Base-by-base conservation (phyloP, 176 grass and related monocot species). In the Luzula sylvatica region DNA sequence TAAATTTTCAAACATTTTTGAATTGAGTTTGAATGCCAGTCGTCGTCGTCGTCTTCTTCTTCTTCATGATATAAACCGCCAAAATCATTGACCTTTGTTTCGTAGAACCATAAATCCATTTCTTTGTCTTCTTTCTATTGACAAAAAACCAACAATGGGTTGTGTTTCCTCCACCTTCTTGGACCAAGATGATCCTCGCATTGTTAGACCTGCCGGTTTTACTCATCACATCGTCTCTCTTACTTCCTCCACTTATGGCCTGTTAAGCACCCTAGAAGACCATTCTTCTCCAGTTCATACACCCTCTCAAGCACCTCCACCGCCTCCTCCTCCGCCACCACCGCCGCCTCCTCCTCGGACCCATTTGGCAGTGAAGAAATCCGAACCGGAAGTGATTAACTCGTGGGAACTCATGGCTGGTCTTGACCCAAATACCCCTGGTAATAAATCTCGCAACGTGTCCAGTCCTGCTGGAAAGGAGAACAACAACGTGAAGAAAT, bases 351-450 rank as follows among this genome's bases (percentile, higher is more conserved):
- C 30, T 0, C 17, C 20, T 3, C 2, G 38, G 21, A 15, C 56
- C 14, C 55, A 35, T 15, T 44, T 57, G 18, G 11, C 24, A 8
- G 29, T 50, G 1, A 2, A 8, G 12, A 62, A 46, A 16, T 18
- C 39, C 0, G 39, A 29, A 4, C 2, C 67, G 1, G 82, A 87
- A 69, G 70, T 87, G 53, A 82, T 87, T 69, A 87, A 87, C 66
- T 78, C 78, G 1, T 87, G 78, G 83, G 78, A 87, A 53, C 73
- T 82, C 29, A 87, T 82, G 83, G 83, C 78, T 2, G 83, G 83
- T 56, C 83, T 87, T 21, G 42, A 73, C 35, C 72, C 78, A 46
- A 64, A 74, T 11, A 55, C 55, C 61, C 76, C 78, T 18, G 77
- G 69, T 0, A 66, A 65, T 48, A 74, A 57, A 47, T 6, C 15